Percentiles rank a stretch among this genome's conserved stretches.
Evolutionary conservation across 2,329 filamentous ascomycete species (phyloP).

Genomic region (Elsinoe necatrix): DNA sequence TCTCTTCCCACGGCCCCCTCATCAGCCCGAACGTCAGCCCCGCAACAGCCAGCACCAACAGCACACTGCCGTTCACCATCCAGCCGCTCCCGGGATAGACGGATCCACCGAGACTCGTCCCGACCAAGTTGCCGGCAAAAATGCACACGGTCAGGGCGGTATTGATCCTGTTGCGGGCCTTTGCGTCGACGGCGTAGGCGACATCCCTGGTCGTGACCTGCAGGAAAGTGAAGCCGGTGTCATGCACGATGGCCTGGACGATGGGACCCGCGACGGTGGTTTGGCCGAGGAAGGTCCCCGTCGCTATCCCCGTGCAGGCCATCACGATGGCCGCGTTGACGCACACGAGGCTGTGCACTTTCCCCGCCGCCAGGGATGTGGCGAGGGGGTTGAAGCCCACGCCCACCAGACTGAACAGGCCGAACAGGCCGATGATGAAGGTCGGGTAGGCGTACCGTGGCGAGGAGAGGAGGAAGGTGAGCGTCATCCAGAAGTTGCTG

Average conservation of each 20-base stretch:
- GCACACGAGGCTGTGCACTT: constrained; percentile 58
- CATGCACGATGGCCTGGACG: constrained; percentile 60
- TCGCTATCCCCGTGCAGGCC: constrained; percentile 51
- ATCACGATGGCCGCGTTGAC: constrained; percentile 54
- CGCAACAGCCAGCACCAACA: constrained; percentile 44
- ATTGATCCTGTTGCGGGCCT: constrained; percentile 66
- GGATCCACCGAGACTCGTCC: constrained; percentile 46
- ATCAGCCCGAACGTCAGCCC: constrained; percentile 23
- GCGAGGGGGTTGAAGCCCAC: constrained; percentile 64
- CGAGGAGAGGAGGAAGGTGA: constrained; percentile 68
- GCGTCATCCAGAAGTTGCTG: constrained; percentile 63
- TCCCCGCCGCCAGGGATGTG: constrained; percentile 60
- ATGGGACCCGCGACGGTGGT: constrained; percentile 63
- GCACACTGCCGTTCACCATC: constrained; percentile 48
- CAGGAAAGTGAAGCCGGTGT: constrained; percentile 63
- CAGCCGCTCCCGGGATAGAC: constrained; percentile 50
- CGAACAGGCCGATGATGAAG: constrained; percentile 66
- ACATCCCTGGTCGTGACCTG: constrained; percentile 64
- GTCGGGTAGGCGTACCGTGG: constrained; percentile 60
- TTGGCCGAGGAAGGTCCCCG: constrained; percentile 61
- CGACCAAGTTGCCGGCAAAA: constrained; percentile 67
- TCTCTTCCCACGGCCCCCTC: constrained; percentile 48
- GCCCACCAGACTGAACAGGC: constrained; percentile 63
- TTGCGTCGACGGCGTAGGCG: constrained; percentile 63
- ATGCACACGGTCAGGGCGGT: constrained; percentile 72